phyloP scores from a whole-genome alignment of 768 basidiomycete genomes.

The Termitomyces sp. region DNA sequence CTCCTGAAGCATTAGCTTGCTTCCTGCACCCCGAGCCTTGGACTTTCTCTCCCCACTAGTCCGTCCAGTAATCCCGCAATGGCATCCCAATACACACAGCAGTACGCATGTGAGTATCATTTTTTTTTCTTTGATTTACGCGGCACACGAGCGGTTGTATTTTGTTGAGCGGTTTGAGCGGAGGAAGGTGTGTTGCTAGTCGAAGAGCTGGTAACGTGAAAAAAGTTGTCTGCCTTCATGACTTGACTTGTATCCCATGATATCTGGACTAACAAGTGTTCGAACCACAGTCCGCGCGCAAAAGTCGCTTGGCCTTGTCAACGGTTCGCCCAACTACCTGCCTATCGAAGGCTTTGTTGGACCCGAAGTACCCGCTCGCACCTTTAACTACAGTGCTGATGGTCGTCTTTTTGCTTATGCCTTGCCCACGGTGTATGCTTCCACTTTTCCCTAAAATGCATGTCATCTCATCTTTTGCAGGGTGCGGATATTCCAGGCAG shows the following conservation, averaged over 20 bases:
- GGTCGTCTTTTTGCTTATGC: conserved; percentile 86
- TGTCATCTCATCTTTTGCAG: conserved; percentile 28
- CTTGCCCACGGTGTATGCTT: conserved; percentile 62
- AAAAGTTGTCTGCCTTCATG: not conserved
- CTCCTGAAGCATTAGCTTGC: conserved; percentile 78
- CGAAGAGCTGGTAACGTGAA: not conserved
- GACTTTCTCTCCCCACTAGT: conserved; percentile 22
- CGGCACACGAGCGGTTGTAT: conserved; percentile 9
- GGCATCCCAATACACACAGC: conserved; percentile 73
- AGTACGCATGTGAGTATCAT: conserved; percentile 71
- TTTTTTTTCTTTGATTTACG: conserved; percentile 9
- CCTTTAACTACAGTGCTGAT: conserved; percentile 78
- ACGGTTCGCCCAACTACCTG: conserved; percentile 72
- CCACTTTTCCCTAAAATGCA: conserved; percentile 11
- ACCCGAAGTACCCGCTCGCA: conserved; percentile 69
- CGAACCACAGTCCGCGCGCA: conserved; percentile 75
- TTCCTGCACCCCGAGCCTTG: conserved; percentile 37
- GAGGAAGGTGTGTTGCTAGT: not conserved
- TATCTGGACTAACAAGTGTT: not conserved
- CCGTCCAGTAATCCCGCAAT: conserved; percentile 35
- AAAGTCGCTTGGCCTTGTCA: conserved; percentile 85
- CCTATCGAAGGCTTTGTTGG: conserved; percentile 54
- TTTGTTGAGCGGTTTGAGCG: not conserved
- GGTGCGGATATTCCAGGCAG: conserved; percentile 72
- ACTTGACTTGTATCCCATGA: not conserved